Conservation (phyloP, 1,139 yeast genomes). For the Kodamaea fungicola region DNA sequence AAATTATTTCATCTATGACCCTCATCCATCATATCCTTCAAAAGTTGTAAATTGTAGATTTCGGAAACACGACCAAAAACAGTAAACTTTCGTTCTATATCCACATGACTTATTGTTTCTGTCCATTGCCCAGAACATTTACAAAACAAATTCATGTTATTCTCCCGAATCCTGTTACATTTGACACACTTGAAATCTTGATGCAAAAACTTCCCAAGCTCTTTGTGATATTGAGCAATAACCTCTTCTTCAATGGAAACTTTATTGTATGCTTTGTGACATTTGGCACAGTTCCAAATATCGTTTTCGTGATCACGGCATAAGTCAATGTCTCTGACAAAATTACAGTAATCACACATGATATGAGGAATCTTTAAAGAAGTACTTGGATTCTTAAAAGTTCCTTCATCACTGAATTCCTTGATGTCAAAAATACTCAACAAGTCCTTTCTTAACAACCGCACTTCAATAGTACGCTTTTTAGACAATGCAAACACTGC, state of each 20-base stretch:
- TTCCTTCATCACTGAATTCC: constrained; percentile 78
- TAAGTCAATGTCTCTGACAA: constrained; percentile 72
- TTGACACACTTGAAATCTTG: constrained; percentile 83
- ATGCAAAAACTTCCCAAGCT: constrained; percentile 57
- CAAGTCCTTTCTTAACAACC: constrained; percentile 72
- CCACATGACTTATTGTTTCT: constrained; percentile 49
- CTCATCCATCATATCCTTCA: constrained; percentile 45
- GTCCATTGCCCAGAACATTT: constrained; percentile 86
- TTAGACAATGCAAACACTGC: constrained; percentile 70
- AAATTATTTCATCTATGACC: too few species aligned
- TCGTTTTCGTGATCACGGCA: constrained; percentile 59
- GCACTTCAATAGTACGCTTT: constrained; percentile 64
- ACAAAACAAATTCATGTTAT: constrained; percentile 73
- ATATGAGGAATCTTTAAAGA: constrained; percentile 65
- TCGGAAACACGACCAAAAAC: constrained; percentile 59
- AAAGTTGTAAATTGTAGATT: constrained; percentile 57
- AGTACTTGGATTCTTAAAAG: constrained; percentile 73
- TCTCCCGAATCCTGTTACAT: constrained; percentile 66
- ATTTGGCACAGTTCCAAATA: constrained; percentile 68
- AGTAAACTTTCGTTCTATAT: constrained; percentile 42
- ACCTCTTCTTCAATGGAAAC: constrained; percentile 76
- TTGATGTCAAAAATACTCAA: constrained; percentile 70
- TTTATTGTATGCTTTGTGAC: constrained; percentile 62
- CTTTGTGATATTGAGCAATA: constrained; percentile 57
- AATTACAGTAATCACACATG: constrained; percentile 77